Base-by-base conservation (phyloP, 2,329 filamentous ascomycete genomes). In the Neocatenulostroma microsporum region DNA sequence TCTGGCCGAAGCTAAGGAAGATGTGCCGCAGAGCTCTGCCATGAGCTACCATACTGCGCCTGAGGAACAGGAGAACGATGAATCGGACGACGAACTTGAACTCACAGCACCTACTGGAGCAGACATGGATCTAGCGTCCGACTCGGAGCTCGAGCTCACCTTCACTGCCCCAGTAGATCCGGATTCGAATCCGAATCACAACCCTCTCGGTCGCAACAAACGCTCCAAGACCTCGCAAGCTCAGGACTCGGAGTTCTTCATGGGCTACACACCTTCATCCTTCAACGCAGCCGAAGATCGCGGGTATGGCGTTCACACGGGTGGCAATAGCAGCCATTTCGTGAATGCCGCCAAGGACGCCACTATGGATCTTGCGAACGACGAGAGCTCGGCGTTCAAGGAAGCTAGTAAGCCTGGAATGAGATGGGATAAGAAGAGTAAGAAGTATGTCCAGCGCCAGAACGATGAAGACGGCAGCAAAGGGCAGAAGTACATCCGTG, bases 381-480 rank as follows among this genome's bases (percentile, higher is more conserved):
- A 98, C 62, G 91, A 96, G 25, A 76, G 77, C 50, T 84, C 84
- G 56, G 73, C 76, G 2, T 93, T 95, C 59, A 87, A 78, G 44
- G 78, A 84, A 51, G 78, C 86, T 3, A 75, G 80, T 30, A 82
- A 80, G 51, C 65, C 79, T 32, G 47, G 47, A 18, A 76, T 94
- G 79, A 82, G 91, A 48, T 98, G 91, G 91, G 91, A 98, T 68
- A 89, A 93, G 69, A 94, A 94, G 63, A 77, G 79, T 55, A 93
- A 84, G 66, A 96, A 95, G 65, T 98, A 96, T 66, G 89, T 98
- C 23, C 72, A 84, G 10, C 78, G 84, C 23, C 79, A 79, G 51
- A 96, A 98, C 69, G 91, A 98, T 64, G 84, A 94, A 51, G 93
- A 98, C 64, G 91, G 91, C 25, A 93, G 77, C 20, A 79, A 78